phyloP scores from a whole-genome alignment of 2,329 filamentous ascomycete species.

The Aspergillus proliferans region DNA sequence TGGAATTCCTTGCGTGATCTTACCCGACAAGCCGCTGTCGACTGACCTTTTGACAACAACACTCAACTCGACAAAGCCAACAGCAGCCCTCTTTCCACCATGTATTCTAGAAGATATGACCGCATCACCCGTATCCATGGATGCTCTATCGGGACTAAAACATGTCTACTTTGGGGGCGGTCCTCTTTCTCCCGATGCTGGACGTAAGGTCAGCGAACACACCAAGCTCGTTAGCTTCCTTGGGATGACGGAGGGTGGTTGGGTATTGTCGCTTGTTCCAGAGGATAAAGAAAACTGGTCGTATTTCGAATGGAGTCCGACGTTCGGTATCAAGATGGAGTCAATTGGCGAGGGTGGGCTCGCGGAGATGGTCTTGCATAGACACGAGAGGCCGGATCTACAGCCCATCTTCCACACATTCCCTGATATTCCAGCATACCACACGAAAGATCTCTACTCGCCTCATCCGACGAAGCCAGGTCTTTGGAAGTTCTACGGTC shows the following conservation, averaged over 20 bases:
- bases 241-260: slow-evolving; percentile 13
- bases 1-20: slow-evolving; percentile 8
- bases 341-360: slow-evolving; percentile 7
- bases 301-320: slow-evolving; percentile 19
- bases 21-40: slow-evolving; percentile 16
- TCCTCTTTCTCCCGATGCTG: slow-evolving; percentile 7
- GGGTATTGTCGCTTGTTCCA: slow-evolving; percentile 7
- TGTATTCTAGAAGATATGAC: slow-evolving; percentile 15
- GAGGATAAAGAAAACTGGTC: slow-evolving; percentile 12
- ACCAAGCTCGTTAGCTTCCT: slow-evolving; percentile 5
- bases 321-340: slow-evolving; percentile 13
- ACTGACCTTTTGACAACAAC: slow-evolving; percentile 8
- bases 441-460: slow-evolving; percentile 15
- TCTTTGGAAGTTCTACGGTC: slow-evolving; percentile 12
- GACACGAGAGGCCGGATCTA: slow-evolving; percentile 1
- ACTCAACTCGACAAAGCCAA: slow-evolving; percentile 8
- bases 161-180: slow-evolving; percentile 12
- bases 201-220: slow-evolving; percentile 1
- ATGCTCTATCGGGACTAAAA: slow-evolving; percentile 7
- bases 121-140: slow-evolving; percentile 4
- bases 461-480: slow-evolving; percentile 14
- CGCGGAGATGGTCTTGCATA: slow-evolving; percentile 15
- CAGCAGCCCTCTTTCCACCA: slow-evolving; percentile 11
- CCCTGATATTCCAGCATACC: slow-evolving; percentile 13
- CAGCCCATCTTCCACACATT: slow-evolving; percentile 14